phyloP scores from a whole-genome alignment of 2,329 filamentous ascomycete genomes.

The Sporothrix sp. region DNA sequence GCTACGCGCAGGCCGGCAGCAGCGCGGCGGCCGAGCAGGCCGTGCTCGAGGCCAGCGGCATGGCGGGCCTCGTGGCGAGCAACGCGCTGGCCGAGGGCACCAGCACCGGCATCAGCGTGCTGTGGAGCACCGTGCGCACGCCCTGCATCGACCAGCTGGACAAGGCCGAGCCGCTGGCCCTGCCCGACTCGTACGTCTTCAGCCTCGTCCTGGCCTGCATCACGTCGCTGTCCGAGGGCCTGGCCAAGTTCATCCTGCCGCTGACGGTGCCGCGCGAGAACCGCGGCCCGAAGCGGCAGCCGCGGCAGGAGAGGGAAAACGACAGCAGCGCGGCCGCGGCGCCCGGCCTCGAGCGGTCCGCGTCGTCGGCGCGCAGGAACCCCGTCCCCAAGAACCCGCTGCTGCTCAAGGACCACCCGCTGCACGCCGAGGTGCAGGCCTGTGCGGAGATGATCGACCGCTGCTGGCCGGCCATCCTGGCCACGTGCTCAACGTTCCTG shows the following conservation, averaged over 20 bases:
- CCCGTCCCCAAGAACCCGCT: conserved; percentile 80
- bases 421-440: conserved; percentile 60
- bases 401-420: conserved; percentile 59
- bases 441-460: conserved; percentile 77
- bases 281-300: conserved; percentile 41
- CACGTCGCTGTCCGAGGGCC: conserved; percentile 77
- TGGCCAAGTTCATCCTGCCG: conserved; percentile 88
- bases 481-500: conserved; percentile 89
- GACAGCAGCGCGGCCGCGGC: conserved; percentile 1
- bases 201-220: conserved; percentile 82
- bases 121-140: conserved; percentile 82
- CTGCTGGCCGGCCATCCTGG: conserved; percentile 92
- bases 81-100: conserved; percentile 56
- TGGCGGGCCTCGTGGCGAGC: conserved; percentile 76
- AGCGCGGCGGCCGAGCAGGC: conserved; percentile 64
- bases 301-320: conserved; percentile 36
- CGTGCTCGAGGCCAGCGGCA: conserved; percentile 78
- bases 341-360: conserved; percentile 44
- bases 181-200: conserved; percentile 92
- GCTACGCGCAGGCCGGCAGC: conserved; percentile 43
- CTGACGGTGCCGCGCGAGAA: conserved; percentile 72
- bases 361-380: conserved; percentile 63
- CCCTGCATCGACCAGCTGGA: conserved; percentile 91
- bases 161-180: conserved; percentile 70
- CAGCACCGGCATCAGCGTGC: conserved; percentile 71